Conservation (phyloP, 768 basidiomycete species). For the Leucocoprinus sp. region DNA sequence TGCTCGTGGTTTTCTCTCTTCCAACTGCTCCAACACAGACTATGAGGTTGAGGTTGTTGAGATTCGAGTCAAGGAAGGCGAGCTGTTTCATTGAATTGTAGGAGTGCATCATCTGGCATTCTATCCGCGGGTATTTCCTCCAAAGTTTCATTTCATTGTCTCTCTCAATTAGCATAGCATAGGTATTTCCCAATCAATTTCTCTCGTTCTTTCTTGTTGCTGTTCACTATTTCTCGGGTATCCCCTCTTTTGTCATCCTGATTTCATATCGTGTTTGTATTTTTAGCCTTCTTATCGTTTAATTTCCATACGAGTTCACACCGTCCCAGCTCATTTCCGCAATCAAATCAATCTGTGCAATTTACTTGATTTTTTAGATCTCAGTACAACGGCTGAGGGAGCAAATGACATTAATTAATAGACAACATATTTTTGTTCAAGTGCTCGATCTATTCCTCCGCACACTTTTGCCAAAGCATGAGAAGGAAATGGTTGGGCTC, state of each 20-base stretch:
- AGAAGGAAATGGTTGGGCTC: too few species aligned
- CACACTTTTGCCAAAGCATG: too few species aligned
- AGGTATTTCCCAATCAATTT: neutral
- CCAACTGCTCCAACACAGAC: conserved; percentile 57
- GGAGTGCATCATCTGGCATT: neutral
- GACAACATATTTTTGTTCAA: neutral
- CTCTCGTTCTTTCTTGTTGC: neutral
- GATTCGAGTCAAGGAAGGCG: conserved; percentile 75
- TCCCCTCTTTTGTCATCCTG: neutral
- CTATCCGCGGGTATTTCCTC: neutral
- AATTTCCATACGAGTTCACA: too few species aligned
- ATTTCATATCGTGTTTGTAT: neutral
- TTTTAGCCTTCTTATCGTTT: neutral
- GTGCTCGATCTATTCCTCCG: neutral
- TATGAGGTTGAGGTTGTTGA: conserved; percentile 85
- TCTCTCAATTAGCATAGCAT: neutral
- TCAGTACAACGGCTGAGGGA: too few species aligned
- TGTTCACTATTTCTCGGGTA: neutral
- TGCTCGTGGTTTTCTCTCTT: conserved; percentile 56
- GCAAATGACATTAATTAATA: too few species aligned
- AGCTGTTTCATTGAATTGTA: conserved; percentile 54
- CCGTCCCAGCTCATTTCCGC: too few species aligned
- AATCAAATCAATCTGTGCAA: too few species aligned
- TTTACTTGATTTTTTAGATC: too few species aligned
- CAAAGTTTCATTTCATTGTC: neutral